Percentiles rank a stretch among this genome's conserved stretches.
phyloP scores from a whole-genome alignment of 1,284 basidiomycete species.

The Puccinia triticina region DNA sequence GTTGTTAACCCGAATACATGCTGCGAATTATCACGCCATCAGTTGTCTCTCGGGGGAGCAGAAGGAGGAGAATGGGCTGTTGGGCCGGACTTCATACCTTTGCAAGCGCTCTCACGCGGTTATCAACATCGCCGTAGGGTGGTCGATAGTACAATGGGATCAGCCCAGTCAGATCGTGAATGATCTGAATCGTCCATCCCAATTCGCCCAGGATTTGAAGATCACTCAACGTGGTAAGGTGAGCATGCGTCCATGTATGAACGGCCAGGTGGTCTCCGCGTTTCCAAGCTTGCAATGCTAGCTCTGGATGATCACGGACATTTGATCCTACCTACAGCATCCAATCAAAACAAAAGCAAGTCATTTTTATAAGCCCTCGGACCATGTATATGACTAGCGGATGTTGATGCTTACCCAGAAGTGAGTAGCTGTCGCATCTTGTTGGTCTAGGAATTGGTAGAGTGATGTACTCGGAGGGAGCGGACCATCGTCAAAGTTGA shows the following conservation, averaged over 20 bases:
- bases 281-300: conserved; percentile 48
- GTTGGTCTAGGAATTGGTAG: conserved; percentile 19
- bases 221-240: conserved; percentile 77
- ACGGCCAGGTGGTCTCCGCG: conserved; percentile 54
- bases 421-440: conserved; percentile 36
- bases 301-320: conserved; percentile 31
- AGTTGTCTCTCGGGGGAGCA: conserved; percentile 1
- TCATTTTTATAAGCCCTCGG: neutral
- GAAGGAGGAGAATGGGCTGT: neutral
- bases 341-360: neutral
- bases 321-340: conserved; percentile 29
- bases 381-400: too few species aligned
- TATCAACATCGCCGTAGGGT: conserved; percentile 76
- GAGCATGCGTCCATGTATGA: conserved; percentile 69
- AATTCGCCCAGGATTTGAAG: conserved; percentile 73
- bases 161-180: conserved; percentile 73
- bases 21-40: neutral
- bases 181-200: conserved; percentile 79
- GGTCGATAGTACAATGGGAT: conserved; percentile 63
- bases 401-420: conserved; percentile 47
- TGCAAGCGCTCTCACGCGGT: conserved; percentile 54
- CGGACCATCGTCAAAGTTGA: conserved; percentile 50
- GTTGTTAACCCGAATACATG: conserved; percentile 40
- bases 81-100: neutral
- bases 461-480: conserved; percentile 24